Conservation (phyloP, 352 stramenopile genomes). For the Pythium myriotylum region DNA sequence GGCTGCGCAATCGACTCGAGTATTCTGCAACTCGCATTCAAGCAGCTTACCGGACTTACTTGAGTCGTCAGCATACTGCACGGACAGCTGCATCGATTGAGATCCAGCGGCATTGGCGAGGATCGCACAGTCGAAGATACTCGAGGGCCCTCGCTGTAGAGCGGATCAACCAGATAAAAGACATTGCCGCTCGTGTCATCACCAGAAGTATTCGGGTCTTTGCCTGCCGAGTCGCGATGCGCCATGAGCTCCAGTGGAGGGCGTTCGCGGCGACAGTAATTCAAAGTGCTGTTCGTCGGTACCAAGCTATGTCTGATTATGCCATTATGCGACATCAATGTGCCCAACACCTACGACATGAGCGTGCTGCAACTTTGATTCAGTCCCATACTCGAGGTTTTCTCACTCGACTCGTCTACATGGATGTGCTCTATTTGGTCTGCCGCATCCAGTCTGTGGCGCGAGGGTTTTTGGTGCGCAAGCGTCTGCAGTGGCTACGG, state of each 20-base stretch:
- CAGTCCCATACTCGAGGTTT: constrained; percentile 56
- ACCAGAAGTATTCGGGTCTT: constrained; percentile 40
- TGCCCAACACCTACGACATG: constrained; percentile 10
- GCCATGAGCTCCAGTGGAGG: constrained; percentile 32
- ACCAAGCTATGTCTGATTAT: constrained; percentile 25
- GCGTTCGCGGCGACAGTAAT: constrained; percentile 44
- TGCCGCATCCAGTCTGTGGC: constrained; percentile 75
- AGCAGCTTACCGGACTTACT: constrained; percentile 37
- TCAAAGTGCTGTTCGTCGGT: constrained; percentile 45
- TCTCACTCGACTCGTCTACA: constrained; percentile 76
- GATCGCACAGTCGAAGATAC: constrained; percentile 28
- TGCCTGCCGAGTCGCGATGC: constrained; percentile 30
- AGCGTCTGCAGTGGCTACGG: constrained; percentile 51
- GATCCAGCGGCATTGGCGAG: constrained; percentile 55
- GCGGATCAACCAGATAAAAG: constrained; percentile 14
- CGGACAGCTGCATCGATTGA: constrained; percentile 35
- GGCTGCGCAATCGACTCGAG: constrained; percentile 52
- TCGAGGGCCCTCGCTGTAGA: constrained; percentile 22
- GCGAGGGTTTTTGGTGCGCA: constrained; percentile 66
- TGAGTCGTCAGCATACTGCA: constrained; percentile 10
- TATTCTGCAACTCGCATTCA: constrained; percentile 61
- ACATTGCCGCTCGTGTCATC: constrained; percentile 44
- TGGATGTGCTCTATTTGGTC: constrained; percentile 80
- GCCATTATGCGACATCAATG: constrained; percentile 13
- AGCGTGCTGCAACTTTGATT: constrained; percentile 50